phyloP scores from a whole-genome alignment of 768 basidiomycete genomes.

The Trametes maxima region DNA sequence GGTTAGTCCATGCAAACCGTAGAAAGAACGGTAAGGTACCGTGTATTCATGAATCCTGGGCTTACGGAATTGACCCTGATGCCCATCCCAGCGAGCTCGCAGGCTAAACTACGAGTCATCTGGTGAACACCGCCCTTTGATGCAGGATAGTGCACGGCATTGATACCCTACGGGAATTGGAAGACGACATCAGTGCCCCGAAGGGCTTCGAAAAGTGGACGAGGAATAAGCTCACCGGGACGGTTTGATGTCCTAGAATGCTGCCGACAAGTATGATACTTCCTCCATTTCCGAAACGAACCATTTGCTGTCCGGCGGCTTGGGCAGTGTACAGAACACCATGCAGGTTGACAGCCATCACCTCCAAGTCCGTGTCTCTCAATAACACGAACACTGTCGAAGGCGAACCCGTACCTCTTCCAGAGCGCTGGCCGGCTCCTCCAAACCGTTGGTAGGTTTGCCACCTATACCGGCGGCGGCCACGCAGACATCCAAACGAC shows the following conservation, averaged over 20 bases:
- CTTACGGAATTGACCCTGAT: conserved; percentile 78
- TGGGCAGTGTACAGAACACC: background rate
- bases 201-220: background rate
- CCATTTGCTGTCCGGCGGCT: conserved; percentile 36
- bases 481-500: conserved; percentile 44
- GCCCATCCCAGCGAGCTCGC: conserved; percentile 62
- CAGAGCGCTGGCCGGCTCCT: conserved; percentile 48
- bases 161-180: conserved; percentile 20
- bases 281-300: conserved; percentile 35
- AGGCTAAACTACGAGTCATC: conserved; percentile 80
- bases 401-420: background rate
- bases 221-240: conserved; percentile 50
- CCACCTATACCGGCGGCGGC: conserved; percentile 66
- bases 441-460: conserved; percentile 57
- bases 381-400: background rate
- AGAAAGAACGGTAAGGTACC: conserved; percentile 36
- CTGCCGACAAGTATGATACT: conserved; percentile 44
- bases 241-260: conserved; percentile 21
- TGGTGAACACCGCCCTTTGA: conserved; percentile 78
- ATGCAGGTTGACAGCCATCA: background rate
- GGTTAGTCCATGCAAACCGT: background rate
- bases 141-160: conserved; percentile 73
- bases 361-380: background rate
- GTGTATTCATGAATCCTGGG: conserved; percentile 74
- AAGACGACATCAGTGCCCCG: background rate